These are phyloP conservation scores for Bipolaris victoriae DNA, from an alignment of 2,329 filamentous ascomycete genomes.

Conservation along the genomic window DNA sequence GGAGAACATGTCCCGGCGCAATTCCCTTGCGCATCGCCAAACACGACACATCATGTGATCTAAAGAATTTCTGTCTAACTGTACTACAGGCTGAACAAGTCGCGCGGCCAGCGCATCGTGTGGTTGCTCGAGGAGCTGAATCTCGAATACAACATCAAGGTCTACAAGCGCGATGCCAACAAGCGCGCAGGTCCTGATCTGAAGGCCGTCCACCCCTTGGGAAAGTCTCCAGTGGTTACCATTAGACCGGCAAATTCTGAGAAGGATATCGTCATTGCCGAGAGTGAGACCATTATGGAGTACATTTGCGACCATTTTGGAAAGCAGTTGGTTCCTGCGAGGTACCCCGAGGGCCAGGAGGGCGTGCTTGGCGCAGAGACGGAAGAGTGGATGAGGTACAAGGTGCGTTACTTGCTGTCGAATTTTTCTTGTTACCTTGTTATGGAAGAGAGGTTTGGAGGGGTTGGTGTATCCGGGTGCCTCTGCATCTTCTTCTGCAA, in stretches of 20 bases:
- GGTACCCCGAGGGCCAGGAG: constrained; percentile 61
- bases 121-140: constrained; percentile 87
- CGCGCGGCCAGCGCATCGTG: constrained; percentile 80
- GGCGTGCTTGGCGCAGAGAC: constrained; percentile 63
- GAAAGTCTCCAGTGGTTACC: constrained; percentile 82
- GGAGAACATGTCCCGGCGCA: background rate
- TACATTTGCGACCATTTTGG: constrained; percentile 77
- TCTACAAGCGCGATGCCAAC: constrained; percentile 72
- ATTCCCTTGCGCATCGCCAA: background rate
- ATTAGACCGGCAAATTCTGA: constrained; percentile 59
- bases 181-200: constrained; percentile 77
- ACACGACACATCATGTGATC: no score
- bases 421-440: background rate
- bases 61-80: background rate
- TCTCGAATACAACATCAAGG: constrained; percentile 77
- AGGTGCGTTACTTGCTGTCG: constrained; percentile 34
- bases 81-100: constrained; percentile 74
- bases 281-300: constrained; percentile 81
- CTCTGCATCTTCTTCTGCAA: background rate
- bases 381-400: constrained; percentile 65
- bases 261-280: constrained; percentile 71
- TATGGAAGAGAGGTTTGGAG: background rate
- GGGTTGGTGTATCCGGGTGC: background rate
- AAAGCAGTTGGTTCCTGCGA: constrained; percentile 57
- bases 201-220: constrained; percentile 79